Conservation (phyloP, 2,329 filamentous ascomycete species). For the Calonectria multiphialidica region DNA sequence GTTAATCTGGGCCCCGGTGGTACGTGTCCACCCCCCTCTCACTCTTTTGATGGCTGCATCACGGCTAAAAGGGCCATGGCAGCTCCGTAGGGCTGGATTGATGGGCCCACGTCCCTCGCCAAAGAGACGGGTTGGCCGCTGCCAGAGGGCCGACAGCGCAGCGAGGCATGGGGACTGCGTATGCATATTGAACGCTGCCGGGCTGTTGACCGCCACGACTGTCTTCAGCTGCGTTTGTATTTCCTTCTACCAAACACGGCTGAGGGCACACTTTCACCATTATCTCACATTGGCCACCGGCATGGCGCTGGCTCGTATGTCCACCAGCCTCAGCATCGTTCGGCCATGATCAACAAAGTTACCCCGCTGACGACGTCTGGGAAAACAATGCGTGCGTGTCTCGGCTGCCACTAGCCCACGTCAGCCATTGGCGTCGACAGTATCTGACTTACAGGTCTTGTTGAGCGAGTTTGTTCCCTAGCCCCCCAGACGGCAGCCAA, state of each 20-base stretch:
- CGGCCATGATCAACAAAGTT: background rate
- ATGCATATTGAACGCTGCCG: background rate
- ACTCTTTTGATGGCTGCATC: background rate
- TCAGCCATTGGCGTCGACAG: conserved; percentile 14
- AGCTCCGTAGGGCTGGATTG: conserved; percentile 7
- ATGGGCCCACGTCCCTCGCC: background rate
- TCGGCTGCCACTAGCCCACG: conserved; percentile 18
- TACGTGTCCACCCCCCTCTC: background rate
- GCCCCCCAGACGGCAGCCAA: background rate
- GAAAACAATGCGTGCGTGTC: background rate
- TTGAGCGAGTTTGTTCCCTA: background rate
- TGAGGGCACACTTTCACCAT: too few species aligned
- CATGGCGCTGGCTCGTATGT: background rate
- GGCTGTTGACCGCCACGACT: background rate
- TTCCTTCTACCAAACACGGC: background rate
- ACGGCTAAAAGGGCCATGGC: background rate
- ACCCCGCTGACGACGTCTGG: background rate
- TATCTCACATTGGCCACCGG: background rate
- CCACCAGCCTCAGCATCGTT: background rate
- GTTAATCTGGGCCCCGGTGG: background rate
- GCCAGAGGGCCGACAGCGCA: too few species aligned
- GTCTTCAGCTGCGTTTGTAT: background rate
- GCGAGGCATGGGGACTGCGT: too few species aligned
- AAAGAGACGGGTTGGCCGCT: background rate
- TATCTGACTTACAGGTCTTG: conserved; percentile 20